Base-by-base conservation (phyloP, 352 stramenopile species). In the Globisporangium cederbergense region DNA sequence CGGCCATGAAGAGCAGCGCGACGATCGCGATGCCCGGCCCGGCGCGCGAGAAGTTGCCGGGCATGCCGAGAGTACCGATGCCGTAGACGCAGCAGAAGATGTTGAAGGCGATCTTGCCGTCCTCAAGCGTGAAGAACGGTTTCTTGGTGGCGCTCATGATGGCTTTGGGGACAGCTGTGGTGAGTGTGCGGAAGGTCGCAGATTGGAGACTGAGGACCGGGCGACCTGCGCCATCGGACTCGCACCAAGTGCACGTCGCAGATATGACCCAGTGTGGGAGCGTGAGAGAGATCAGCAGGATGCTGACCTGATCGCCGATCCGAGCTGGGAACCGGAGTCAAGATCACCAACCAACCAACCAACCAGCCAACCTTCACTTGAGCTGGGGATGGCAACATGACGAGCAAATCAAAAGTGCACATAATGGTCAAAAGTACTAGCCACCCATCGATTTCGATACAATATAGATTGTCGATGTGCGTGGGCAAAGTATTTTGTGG, bases 11-110 rank as follows among this genome's bases (percentile, higher is more conserved):
- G 14, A 74, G 25, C n/a, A 72, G 57, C n/a, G 68, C 68, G 38
- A 74, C 49, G 18, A 50, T 62, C 28, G 66, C 68, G 50, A 70
- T 45, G 9, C 25, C 38, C 8, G 67, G 67, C 10, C 68, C 68
- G 40, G 68, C 68, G 13, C 68, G 68, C 3, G 68, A 63, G 40
- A 72, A 76, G 30, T 76, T 76, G 13, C 42, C 58, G 4, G 70
- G 67, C 58, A 76, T 75, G 34, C 70, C 67, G 46, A 76, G 64
- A n/a, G 70, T 75, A 6, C 70, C 70, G 62, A 76, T 71, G 13
- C 68, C 68, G 45, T 68, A 74, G 14, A 74, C 66, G 42, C 45
- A 45, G 52, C 68, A 74, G 58, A 64, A 64, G 36, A 62, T 42
- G 43, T 62, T 62, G 40, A 62, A 62, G 20, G 56, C 56, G 40